Evolutionary conservation across 306 rosid species (phyloP).

Genomic region (Morella rubra): DNA sequence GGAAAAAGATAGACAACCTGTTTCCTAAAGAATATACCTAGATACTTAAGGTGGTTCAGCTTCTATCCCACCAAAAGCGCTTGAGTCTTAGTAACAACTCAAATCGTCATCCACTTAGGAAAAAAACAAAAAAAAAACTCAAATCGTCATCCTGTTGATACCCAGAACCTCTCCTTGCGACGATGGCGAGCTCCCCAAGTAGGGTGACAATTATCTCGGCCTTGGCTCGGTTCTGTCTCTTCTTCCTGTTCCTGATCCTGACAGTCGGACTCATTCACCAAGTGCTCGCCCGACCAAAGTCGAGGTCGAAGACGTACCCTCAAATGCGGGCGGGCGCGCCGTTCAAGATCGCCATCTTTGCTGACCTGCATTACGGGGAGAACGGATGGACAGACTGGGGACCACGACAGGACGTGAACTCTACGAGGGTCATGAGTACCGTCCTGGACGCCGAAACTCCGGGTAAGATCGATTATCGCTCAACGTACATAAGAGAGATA

Average conservation of each 20-base stretch:
- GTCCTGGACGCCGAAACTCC: slow-evolving; percentile 32
- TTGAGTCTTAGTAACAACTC: too few relatives aligned
- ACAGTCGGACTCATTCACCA: slow-evolving; percentile 27
- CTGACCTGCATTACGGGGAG: slow-evolving; percentile 88
- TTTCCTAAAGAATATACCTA: neutral
- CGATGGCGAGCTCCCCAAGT: slow-evolving; percentile 13
- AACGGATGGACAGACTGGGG: slow-evolving; percentile 65
- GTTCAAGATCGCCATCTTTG: slow-evolving; percentile 61
- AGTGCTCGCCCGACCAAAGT: slow-evolving; percentile 1
- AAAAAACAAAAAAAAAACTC: too few relatives aligned
- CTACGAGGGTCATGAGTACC: slow-evolving; percentile 48
- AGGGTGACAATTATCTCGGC: neutral
- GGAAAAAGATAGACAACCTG: neutral
- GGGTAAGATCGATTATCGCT: too few relatives aligned
- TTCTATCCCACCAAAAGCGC: neutral
- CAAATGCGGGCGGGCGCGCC: slow-evolving; percentile 33
- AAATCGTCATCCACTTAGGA: too few relatives aligned
- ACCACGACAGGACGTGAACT: slow-evolving; percentile 64
- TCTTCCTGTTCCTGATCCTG: slow-evolving; percentile 16
- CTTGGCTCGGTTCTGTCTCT: slow-evolving; percentile 10
- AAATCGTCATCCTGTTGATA: too few relatives aligned
- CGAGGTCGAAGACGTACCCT: slow-evolving; percentile 24
- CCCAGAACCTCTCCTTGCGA: too few relatives aligned
- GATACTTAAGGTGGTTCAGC: neutral
- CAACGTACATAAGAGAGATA: too few relatives aligned